Evolutionary conservation across 75 land plant species (phyloP), one percentile per base, ranked within the genome.

Genomic region (Sequoiadendron giganteum): DNA sequence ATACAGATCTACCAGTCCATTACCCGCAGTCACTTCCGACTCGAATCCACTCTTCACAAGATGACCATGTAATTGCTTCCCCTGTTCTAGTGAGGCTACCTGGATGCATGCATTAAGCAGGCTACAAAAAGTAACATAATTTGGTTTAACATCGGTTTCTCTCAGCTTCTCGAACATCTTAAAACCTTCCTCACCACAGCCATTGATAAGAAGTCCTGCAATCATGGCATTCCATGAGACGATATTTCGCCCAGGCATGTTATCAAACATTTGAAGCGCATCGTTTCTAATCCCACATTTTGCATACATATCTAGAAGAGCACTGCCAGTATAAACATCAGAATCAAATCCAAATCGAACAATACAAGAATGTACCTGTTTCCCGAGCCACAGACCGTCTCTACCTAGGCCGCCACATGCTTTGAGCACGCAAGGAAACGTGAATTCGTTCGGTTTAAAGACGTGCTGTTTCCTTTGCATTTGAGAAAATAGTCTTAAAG

Each of bases 161-260:
- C 75, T 75, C 88, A 88, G 48, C 47, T 88, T 25, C 77, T 88
- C 52, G 61, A 87, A 87, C 11, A 81, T 38, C 40, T 39, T 11
- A 38, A 81, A 4, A 38, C 88, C 90, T 52, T 89, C 85, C 82
- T 96, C 93, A 65, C 92, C 88, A 80, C 90, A 90, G 15, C 96
- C 96, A 92, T 94, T 89, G 40, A 92, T 92, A 10, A 94, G 92
- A 89, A 90, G 92, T 14, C 96, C 96, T 77, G 97, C 93, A 19
- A 96, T 93, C 73, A 96, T 94, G 15, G 90, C 36, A 65, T 92
- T 96, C 97, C 97, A 96, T 55, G 89, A 93, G 32, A 95, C 95
- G 6, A 93, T 90, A 25, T 92, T 94, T 81, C 93, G 92, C 86
- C 90, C 86, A n/a, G 91, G 89, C 93, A 93, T 90, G 48, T 85